Evolutionary conservation across 495 filamentous ascomycete species (phyloP).

Genomic region (Annulohypoxylon bovei): DNA sequence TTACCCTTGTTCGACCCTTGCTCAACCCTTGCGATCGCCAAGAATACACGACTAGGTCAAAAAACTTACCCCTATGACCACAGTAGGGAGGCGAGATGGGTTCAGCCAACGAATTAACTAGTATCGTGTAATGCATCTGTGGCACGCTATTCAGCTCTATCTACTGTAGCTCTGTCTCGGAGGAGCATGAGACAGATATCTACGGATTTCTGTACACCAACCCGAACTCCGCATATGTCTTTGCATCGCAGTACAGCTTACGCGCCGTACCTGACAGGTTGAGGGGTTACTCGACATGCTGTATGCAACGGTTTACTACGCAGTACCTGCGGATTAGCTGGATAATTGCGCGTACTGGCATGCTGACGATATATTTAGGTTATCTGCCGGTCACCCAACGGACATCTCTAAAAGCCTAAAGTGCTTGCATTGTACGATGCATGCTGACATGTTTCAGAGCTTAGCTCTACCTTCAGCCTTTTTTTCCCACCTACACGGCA

Average conservation of each 20-base stretch:
- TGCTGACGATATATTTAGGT: constrained; percentile 30
- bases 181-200: constrained; percentile 12
- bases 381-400: constrained; percentile 24
- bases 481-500: neutral
- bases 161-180: constrained; percentile 11
- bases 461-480: constrained; percentile 8
- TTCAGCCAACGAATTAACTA: neutral
- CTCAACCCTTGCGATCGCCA: no score
- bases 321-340: neutral
- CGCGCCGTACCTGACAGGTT: constrained; percentile 31
- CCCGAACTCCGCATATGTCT: neutral
- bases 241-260: constrained; percentile 20
- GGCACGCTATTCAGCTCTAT: neutral
- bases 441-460: constrained; percentile 22
- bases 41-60: no score
- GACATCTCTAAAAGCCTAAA: constrained; percentile 28
- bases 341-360: neutral
- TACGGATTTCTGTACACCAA: neutral
- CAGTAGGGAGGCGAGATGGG: neutral
- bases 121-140: constrained; percentile 2
- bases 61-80: no score
- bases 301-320: constrained; percentile 18
- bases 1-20: no score
- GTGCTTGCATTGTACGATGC: constrained; percentile 18
- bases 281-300: constrained; percentile 31